Percentiles rank a stretch among this genome's conserved stretches.
Evolutionary conservation across 192 early-diverging fungal genomes (phyloP).

Genomic region (Rhizophlyctis rosea): DNA sequence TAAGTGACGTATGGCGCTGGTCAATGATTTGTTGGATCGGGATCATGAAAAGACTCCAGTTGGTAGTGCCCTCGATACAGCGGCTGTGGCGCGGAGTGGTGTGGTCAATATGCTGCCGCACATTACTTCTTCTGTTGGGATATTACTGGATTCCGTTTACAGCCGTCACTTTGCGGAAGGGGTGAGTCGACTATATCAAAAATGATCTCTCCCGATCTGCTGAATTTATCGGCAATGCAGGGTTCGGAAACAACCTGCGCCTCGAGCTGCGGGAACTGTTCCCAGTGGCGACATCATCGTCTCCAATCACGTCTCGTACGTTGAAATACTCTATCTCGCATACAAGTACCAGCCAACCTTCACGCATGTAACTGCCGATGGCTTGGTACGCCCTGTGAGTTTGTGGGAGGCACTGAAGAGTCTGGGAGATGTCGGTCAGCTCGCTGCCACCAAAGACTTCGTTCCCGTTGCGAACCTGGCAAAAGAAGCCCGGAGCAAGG

Average conservation of each 20-base stretch:
- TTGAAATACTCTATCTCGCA: constrained; percentile 74
- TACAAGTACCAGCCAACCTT: constrained; percentile 63
- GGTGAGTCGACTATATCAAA: constrained; percentile 59
- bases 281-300: constrained; percentile 51
- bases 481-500: constrained; percentile 23
- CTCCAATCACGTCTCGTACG: constrained; percentile 78
- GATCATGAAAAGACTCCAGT: too few relatives aligned
- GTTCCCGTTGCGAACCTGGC: not conserved
- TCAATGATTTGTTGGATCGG: too few relatives aligned
- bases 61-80: too few relatives aligned
- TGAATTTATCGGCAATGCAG: too few relatives aligned
- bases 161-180: constrained; percentile 59
- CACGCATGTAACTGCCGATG: constrained; percentile 48
- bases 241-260: not conserved
- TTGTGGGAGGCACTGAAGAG: constrained; percentile 54
- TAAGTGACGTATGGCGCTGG: too few relatives aligned
- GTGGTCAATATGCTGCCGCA: too few relatives aligned
- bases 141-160: constrained; percentile 70
- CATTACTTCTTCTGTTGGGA: constrained; percentile 66
- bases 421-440: constrained; percentile 42
- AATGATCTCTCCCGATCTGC: too few relatives aligned
- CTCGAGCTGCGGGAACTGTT: not conserved
- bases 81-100: too few relatives aligned
- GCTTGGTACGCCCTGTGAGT: constrained; percentile 48
- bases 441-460: not conserved